Conservation (phyloP, 1,139 yeast genomes). For the Kodamaea fungicola region DNA sequence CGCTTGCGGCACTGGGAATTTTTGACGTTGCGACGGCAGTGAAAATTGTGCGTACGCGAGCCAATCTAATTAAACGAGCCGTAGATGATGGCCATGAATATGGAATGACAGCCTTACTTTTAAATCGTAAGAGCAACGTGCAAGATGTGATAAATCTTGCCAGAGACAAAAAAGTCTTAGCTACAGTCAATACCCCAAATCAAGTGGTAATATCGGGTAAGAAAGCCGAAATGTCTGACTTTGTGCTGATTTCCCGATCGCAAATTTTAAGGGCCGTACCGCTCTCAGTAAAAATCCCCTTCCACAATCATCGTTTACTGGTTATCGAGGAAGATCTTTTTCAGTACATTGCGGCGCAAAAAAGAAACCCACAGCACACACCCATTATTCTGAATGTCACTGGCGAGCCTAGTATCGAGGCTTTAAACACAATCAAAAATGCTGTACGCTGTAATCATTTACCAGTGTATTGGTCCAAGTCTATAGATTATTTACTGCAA, state of each 20-base stretch:
- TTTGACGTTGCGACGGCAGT: constrained; percentile 41
- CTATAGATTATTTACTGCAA: constrained; percentile 22
- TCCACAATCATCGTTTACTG: constrained; percentile 42
- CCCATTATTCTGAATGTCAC: constrained; percentile 24
- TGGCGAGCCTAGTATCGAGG: constrained; percentile 20
- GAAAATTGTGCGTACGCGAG: constrained; percentile 49
- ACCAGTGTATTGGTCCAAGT: constrained; percentile 44
- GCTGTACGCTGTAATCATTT: constrained; percentile 35
- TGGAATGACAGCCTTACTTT: constrained; percentile 40
- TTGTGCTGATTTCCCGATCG: constrained; percentile 14
- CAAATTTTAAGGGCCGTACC: constrained; percentile 22
- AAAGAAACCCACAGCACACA: constrained; percentile 11
- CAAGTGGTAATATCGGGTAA: constrained; percentile 48
- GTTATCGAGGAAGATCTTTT: constrained; percentile 33
- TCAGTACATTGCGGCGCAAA: constrained; percentile 13
- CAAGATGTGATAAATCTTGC: constrained; percentile 20
- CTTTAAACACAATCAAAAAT: constrained; percentile 19
- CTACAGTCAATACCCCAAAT: constrained; percentile 40
- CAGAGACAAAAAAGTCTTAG: constrained; percentile 23
- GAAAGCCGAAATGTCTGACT: constrained; percentile 15
- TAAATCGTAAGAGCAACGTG: constrained; percentile 16
- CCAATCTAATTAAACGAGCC: constrained; percentile 45
- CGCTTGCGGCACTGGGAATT: constrained; percentile 41
- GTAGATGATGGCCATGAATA: constrained; percentile 13
- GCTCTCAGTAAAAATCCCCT: constrained; percentile 52